These are phyloP conservation scores for Trypanosoma mega DNA, from an alignment of 208 protist genomes.

Conservation along the genomic window DNA sequence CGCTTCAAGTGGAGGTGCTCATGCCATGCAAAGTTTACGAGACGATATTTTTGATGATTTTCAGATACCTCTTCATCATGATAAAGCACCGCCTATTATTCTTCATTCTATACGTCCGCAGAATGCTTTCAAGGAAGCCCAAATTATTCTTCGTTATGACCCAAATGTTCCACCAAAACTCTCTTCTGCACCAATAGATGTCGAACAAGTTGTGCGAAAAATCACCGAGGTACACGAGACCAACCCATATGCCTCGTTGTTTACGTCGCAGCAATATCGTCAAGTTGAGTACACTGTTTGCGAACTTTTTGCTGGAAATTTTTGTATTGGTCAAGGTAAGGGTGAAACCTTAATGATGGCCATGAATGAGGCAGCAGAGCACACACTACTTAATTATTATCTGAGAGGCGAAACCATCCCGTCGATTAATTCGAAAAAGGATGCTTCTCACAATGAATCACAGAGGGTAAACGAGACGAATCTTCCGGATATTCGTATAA, in stretches of 20 bases:
- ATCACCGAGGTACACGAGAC: constrained; percentile 85
- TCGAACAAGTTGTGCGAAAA: constrained; percentile 78
- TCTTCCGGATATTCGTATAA: constrained; percentile 15
- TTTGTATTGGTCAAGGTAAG: constrained; percentile 86
- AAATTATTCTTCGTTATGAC: constrained; percentile 85
- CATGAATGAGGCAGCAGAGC: constrained; percentile 75
- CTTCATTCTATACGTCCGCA: constrained; percentile 54
- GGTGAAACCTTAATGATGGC: constrained; percentile 81
- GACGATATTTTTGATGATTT: constrained; percentile 67
- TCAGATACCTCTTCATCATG: constrained; percentile 36
- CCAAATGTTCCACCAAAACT: constrained; percentile 49
- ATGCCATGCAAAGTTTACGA: constrained; percentile 61
- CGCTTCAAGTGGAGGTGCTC: constrained; percentile 73
- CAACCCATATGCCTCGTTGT: constrained; percentile 76
- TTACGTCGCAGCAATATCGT: constrained; percentile 73
- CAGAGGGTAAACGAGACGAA: not conserved
- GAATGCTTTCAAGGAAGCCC: constrained; percentile 84
- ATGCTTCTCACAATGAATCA: not conserved
- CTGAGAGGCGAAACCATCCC: constrained; percentile 16
- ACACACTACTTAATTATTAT: constrained; percentile 85
- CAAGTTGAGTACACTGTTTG: constrained; percentile 85
- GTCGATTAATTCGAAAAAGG: not conserved
- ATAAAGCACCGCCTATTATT: constrained; percentile 62
- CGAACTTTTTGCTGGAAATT: constrained; percentile 56
- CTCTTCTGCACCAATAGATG: constrained; percentile 61